Evolutionary conservation across 2,329 filamentous ascomycete genomes (phyloP), one percentile per base, ranked within the genome.

Genomic region (Calcarisporium arbuscula): DNA sequence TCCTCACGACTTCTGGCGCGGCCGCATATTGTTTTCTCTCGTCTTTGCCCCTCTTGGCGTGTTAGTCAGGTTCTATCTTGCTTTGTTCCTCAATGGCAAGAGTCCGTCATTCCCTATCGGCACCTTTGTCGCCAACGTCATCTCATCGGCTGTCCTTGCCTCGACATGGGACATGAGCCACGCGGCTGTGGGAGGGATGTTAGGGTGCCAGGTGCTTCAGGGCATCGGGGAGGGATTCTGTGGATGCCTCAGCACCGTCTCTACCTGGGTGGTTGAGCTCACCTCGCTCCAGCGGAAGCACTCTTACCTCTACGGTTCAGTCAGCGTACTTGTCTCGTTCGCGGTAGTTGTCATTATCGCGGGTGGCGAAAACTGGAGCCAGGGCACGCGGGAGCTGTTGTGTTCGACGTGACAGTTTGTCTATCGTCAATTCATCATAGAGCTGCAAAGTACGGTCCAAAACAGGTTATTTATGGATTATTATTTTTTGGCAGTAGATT

Each of bases 31-130:
- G 1, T 90, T 95, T 48, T 74, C 87, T 0, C 66, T 92, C 19
- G 78, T 88, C 3, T 92, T 95, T 49, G 84, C 87, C 1, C 90
- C 90, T 0, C 46, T 86, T 0, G 90, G 90, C 0, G 89, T 83
- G 45, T 60, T 95, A 0, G 53, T 72, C 0, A 75, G 90, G 4
- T 94, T 85, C 62, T 89, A 87, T 52, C 58, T 74, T 2, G 83
- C 83, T 1, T 53, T 84, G 7, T 57, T 65, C 16, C 70, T 95
- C n/a, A 95, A 95, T 48, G 64, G 72, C 0, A 67, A 75, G 15
- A 47, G 77, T 0, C 57, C 77, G 0, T 62, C 70, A 0, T 95
- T 95, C 46, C 90, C 90, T 0, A 57, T 95, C 0, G 90, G 90
- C 4, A 96, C 90, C 0, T 95, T 95, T 49, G 61, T 65, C 1